Conservation (phyloP, 2,329 filamentous ascomycete species). For the Aspergillus aculeatinus region DNA sequence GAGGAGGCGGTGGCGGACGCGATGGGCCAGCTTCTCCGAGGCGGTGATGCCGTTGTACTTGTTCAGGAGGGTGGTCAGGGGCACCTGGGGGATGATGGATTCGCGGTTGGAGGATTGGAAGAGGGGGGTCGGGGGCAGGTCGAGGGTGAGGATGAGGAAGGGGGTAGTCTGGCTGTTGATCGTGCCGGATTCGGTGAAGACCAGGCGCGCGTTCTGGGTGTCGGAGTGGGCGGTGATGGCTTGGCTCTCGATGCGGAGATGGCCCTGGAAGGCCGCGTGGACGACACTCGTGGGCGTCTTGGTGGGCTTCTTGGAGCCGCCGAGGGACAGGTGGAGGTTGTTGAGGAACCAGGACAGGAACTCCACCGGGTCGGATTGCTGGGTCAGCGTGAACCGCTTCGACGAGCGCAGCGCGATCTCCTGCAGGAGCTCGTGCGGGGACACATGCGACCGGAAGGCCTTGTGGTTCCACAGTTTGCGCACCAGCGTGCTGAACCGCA, state of each 20-base stretch:
- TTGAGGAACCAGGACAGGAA: constrained; percentile 98
- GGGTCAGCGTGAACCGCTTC: constrained; percentile 86
- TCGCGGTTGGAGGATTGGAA: constrained; percentile 94
- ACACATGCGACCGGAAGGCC: constrained; percentile 95
- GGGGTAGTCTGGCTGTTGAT: constrained; percentile 75
- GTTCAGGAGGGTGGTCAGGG: constrained; percentile 75
- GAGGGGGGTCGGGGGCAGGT: constrained; percentile 85
- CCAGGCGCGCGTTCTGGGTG: constrained; percentile 73
- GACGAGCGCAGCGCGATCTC: constrained; percentile 87
- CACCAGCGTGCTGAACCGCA: constrained; percentile 83
- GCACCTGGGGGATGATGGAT: constrained; percentile 83
- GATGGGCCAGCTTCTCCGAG: constrained; percentile 84
- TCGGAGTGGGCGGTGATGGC: constrained; percentile 89
- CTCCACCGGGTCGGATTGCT: constrained; percentile 92
- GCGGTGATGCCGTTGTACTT: constrained; percentile 90
- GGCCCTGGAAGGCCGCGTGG: constrained; percentile 91
- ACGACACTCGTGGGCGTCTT: constrained; percentile 68
- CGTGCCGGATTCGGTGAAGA: constrained; percentile 85
- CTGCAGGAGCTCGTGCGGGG: constrained; percentile 93
- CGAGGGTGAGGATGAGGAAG: constrained; percentile 89
- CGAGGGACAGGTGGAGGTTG: constrained; percentile 86
- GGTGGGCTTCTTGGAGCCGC: constrained; percentile 82
- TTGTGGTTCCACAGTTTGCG: constrained; percentile 98
- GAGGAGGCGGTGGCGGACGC: constrained; percentile 83
- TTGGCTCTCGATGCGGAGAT: constrained; percentile 87